A percentile compares a stretch with the other conserved stretches of the same genome.
These are phyloP conservation scores for Chondrus crispus DNA, from an alignment of 23 red algal species.

Conservation along the genomic window DNA sequence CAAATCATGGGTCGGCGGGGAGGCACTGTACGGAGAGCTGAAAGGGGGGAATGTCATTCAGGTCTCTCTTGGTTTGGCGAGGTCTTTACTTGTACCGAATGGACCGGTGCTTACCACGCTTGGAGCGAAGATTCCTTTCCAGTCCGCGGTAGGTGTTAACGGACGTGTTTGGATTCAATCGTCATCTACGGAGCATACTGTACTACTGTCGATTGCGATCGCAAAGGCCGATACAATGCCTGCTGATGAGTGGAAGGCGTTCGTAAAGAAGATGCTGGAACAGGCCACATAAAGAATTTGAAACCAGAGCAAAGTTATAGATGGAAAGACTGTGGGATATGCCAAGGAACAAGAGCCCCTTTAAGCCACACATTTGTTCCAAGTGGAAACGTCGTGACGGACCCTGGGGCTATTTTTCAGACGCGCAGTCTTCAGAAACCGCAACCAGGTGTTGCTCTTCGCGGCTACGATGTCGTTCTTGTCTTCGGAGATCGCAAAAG, in stretches of 20 bases:
- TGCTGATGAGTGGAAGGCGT: constrained; percentile 45
- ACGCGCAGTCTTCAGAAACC: too few relatives aligned
- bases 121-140: constrained; percentile 66
- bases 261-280: too few relatives aligned
- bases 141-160: constrained; percentile 88
- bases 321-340: too few relatives aligned
- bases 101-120: constrained; percentile 44
- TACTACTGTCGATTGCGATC: constrained; percentile 61
- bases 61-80: constrained; percentile 37
- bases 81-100: neutral
- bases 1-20: constrained; percentile 73
- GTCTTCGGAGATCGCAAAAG: neutral
- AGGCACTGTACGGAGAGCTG: constrained; percentile 72
- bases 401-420: too few relatives aligned
- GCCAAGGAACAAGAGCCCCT: too few relatives aligned
- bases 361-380: too few relatives aligned
- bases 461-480: neutral
- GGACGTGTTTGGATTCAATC: constrained; percentile 86
- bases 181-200: constrained; percentile 6
- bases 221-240: constrained; percentile 33
- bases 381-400: too few relatives aligned
- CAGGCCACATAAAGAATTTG: too few relatives aligned
- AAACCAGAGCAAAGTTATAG: too few relatives aligned
- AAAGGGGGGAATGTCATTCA: constrained; percentile 43
- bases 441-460: neutral